These are phyloP conservation scores for Puya raimondii DNA, from an alignment of 176 grass and related monocot species.

Conservation along the genomic window DNA sequence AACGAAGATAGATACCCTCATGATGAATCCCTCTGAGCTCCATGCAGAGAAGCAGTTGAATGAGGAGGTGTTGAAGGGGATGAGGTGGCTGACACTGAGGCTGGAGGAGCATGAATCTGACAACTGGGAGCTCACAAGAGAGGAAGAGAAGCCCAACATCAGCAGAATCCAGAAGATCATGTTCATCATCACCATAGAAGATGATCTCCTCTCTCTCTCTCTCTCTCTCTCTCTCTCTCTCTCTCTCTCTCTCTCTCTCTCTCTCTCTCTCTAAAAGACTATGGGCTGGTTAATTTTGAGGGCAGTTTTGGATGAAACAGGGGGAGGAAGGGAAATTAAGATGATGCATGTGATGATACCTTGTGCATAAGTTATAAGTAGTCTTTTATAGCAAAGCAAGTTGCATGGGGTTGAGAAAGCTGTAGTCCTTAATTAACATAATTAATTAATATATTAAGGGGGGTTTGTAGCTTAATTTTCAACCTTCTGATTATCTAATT, in stretches of 20 bases:
- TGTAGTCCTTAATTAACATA: too few relatives aligned
- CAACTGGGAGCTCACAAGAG: not conserved
- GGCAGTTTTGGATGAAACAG: too few relatives aligned
- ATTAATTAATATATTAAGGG: too few relatives aligned
- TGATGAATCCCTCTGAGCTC: conserved; percentile 41
- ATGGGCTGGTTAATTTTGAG: too few relatives aligned
- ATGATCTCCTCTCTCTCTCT: not conserved
- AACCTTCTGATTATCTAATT: too few relatives aligned
- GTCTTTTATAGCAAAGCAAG: too few relatives aligned
- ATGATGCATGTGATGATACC: too few relatives aligned
- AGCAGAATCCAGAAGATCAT: not conserved
- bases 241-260: not conserved
- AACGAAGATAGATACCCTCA: conserved; percentile 25
- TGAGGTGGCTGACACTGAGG: conserved; percentile 30
- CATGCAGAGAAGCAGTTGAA: conserved; percentile 53
- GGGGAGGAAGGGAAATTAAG: too few relatives aligned
- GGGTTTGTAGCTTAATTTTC: too few relatives aligned
- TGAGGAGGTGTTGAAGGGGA: conserved; percentile 50
- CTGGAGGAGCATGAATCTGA: conserved; percentile 35
- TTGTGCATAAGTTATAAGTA: too few relatives aligned
- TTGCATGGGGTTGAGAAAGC: too few relatives aligned
- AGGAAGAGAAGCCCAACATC: not conserved
- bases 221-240: conserved; percentile 4
- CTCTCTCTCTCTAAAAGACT: not conserved
- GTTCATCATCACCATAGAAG: not conserved